Evolutionary conservation across 176 grass and related monocot species (phyloP), one percentile per base, ranked within the genome.

Genomic region (Thalia dealbata): DNA sequence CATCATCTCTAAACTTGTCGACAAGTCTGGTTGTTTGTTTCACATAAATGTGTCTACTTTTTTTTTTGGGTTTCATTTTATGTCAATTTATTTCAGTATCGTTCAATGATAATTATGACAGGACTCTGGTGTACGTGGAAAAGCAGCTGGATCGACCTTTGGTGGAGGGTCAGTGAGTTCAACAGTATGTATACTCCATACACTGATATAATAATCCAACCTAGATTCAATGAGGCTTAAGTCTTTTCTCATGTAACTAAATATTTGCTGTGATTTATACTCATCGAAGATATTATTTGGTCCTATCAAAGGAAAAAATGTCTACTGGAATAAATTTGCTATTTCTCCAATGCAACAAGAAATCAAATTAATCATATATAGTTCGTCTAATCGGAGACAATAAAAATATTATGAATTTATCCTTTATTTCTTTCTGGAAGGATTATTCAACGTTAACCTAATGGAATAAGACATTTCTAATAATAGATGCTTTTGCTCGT

Each of bases 91-190:
- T 21, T 72, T 35, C 19, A 23, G 14, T 58, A 41, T 61, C 27
- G 28, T 68, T 46, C 7, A 15, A 12, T 65, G 23, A 44, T 66
- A 52, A 52, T 14, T 65, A 23, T 54, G 29, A 23, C 75, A 77
- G 75, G 61, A 77, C 1, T 3, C 75, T 54, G 62, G 25, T 21
- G 62, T 35, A 22, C 75, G 62, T 52, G 61, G 44, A 35, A 77
- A 77, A 54, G 27, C 46, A 67, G 45, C 26, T 41, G 75, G 62
- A 38, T 67, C 75, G 51, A 77, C 52, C 54, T 77, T 54, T 77
- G 62, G 75, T 14, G 75, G 46, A 55, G 75, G 75, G 50, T 27
- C 44, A 67, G 50, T 68, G 18, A 67, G 64, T 67, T 67, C 75
- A 67, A 38, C 75, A 35, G 75, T 77, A 68, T 23, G 63, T 41